These are phyloP conservation scores for Volvox reticuliferus DNA, from an alignment of 139 green algal genomes.

Conservation along the genomic window DNA sequence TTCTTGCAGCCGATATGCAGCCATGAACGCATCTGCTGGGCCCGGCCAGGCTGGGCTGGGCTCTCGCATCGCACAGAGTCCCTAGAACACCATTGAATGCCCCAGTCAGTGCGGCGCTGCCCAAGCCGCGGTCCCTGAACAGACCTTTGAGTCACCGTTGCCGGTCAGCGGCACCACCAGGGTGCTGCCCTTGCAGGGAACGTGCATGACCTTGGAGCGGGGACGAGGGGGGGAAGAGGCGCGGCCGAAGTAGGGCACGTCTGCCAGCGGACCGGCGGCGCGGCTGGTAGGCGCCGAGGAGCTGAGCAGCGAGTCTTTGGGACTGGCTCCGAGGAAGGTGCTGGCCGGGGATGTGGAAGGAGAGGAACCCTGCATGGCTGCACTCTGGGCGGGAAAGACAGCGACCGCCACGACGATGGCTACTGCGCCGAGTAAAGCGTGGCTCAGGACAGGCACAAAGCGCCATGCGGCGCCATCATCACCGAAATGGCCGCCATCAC, in stretches of 20 bases:
- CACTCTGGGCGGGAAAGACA: neutral
- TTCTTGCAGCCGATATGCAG: no score
- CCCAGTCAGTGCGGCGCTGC: no score
- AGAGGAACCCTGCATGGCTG: neutral
- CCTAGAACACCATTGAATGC: no score
- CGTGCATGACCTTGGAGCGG: constrained; percentile 38
- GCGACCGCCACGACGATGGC: neutral
- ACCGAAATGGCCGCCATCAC: neutral
- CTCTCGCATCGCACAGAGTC: no score
- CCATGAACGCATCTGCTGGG: no score
- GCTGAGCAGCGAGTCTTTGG: constrained; percentile 11
- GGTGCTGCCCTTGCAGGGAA: constrained; percentile 10
- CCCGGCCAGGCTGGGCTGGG: no score
- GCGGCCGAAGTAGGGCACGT: neutral
- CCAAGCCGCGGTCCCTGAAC: neutral
- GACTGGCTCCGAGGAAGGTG: neutral
- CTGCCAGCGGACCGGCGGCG: neutral
- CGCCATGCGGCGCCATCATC: neutral
- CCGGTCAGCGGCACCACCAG: constrained; percentile 34
- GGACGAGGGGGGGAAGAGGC: neutral
- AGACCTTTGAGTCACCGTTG: neutral
- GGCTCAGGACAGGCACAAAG: neutral
- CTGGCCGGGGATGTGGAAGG: neutral
- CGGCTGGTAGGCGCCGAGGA: neutral
- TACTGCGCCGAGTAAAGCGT: constrained; percentile 1